Base-by-base conservation (phyloP, 768 basidiomycete species). In the Wakefieldia striispora region DNA sequence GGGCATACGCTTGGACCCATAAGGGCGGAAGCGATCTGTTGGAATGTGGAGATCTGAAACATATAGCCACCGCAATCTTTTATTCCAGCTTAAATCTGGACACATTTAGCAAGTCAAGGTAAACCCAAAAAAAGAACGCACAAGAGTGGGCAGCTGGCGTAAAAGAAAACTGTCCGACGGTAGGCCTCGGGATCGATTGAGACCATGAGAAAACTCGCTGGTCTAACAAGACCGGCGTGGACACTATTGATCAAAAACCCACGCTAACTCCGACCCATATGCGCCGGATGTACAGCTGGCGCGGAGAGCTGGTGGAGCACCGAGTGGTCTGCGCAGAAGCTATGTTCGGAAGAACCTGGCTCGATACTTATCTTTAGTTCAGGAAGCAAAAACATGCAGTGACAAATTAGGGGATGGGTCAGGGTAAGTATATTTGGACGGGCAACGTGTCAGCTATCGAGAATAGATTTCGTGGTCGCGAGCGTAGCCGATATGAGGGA, bases 101-200 rank as follows among this genome's bases (percentile, higher is more conserved):
- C n/a, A n/a, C 31, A 33, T 14, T 33, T 14, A 33, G 10, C 31
- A 2, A 33, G 31, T 33, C 29, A 31, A 29, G 8, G 27, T 29
- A 9, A 29, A 11, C 5, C 27, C 27, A 29, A 41, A 16, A 1
- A 13, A 36, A n/a, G 38, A 55, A 58, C 55, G 62, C 27, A 58
- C 53, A 35, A 46, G 11, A 12, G 46, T 19, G 29, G 35, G 27
- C 43, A 21, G 40, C 21, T 33, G 13, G 4, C 10, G 27, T 29
- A 6, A 7, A 6, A 29, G 27, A 14, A 33, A 45, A 23, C 40
- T 38, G 38, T 29, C 8, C 8, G 10, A 29, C 27, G 8, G 10
- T 9, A 29, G 27, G 27, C 27, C 10, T 29, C 27, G 27, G 27
- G 27, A 29, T 29, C 27, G 27, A 29, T 29, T 24, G 40, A 34